Evolutionary conservation across 208 protist genomes (phyloP).

Genomic region (Leishmania mexicana): DNA sequence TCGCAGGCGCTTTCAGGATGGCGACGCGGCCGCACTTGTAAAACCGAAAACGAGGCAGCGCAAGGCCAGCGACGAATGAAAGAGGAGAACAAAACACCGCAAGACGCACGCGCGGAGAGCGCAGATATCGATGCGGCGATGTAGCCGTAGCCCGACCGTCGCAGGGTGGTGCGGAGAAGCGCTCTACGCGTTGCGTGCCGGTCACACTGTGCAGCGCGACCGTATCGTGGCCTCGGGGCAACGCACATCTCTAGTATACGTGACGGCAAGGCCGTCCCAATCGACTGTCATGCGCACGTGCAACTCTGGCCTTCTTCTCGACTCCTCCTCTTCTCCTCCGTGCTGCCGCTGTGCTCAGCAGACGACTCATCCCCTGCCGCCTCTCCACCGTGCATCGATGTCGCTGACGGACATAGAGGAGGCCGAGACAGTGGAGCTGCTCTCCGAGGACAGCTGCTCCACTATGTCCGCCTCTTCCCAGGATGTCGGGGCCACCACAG

Average conservation of each 20-base stretch:
- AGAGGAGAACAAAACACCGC: background rate
- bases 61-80: background rate
- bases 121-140: background rate
- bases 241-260: background rate
- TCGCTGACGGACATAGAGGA: slow-evolving; percentile 8
- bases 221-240: background rate
- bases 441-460: slow-evolving; percentile 34
- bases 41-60: background rate
- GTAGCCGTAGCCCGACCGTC: background rate
- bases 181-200: background rate
- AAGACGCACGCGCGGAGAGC: background rate
- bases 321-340: background rate
- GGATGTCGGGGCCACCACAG: background rate
- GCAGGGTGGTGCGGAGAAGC: background rate
- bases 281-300: background rate
- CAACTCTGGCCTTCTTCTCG: background rate
- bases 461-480: slow-evolving; percentile 10
- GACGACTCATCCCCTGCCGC: background rate
- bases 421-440: slow-evolving; percentile 21
- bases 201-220: background rate
- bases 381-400: background rate
- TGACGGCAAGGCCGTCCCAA: background rate
- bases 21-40: background rate
- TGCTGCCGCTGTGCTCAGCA: background rate
- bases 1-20: background rate